These are phyloP conservation scores for Schoenoplectus tabernaemontani DNA, from an alignment of 202 grass and related monocot species.

Conservation along the genomic window DNA sequence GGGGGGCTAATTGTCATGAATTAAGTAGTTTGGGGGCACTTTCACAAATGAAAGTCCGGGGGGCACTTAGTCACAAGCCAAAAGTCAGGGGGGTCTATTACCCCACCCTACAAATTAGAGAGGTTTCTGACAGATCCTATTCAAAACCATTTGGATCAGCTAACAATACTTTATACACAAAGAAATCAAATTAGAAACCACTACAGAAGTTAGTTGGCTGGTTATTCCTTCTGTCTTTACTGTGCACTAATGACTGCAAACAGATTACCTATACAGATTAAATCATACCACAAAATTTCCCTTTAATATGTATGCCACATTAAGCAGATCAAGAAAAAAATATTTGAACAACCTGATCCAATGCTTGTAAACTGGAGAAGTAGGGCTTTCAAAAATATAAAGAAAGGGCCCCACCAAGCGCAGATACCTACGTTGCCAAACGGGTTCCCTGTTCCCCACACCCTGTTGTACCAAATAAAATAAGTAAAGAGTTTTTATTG, in stretches of 20 bases:
- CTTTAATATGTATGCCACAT: neutral
- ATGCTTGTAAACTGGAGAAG: constrained; percentile 77
- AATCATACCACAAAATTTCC: neutral
- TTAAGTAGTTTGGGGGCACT: too few species aligned
- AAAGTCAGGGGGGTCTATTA: too few species aligned
- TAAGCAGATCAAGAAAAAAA: constrained; percentile 10
- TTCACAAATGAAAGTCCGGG: too few species aligned
- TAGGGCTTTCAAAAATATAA: constrained; percentile 82
- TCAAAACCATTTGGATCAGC: neutral
- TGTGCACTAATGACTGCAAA: neutral
- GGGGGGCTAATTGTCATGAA: too few species aligned
- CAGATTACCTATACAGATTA: neutral
- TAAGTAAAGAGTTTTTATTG: constrained; percentile 5
- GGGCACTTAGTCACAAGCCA: too few species aligned
- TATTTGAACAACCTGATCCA: constrained; percentile 67
- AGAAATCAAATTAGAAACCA: neutral
- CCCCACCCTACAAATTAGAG: neutral
- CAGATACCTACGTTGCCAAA: constrained; percentile 74
- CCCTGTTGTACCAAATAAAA: constrained; percentile 40
- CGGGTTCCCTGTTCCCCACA: constrained; percentile 86
- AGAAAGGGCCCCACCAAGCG: constrained; percentile 79
- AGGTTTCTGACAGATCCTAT: neutral
- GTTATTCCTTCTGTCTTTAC: too few species aligned
- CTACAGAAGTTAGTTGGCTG: too few species aligned
- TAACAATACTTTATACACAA: neutral